Base-by-base conservation (phyloP, 2,329 filamentous ascomycete species). In the Colletotrichum chrysophilum region DNA sequence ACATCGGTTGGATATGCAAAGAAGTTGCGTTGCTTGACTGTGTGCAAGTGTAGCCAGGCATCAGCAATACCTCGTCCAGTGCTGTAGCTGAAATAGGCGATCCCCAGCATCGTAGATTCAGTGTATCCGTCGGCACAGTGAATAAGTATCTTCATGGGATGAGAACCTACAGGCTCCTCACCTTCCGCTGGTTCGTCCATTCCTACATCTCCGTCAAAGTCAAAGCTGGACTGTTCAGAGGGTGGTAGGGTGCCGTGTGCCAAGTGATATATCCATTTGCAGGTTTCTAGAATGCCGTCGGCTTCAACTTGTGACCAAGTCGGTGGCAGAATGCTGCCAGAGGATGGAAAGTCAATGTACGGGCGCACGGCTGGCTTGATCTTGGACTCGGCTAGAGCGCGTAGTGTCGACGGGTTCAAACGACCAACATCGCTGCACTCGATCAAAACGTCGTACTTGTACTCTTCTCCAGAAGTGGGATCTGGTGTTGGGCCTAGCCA, bases 101-200 rank as follows among this genome's bases (percentile, higher is more conserved):
- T 91, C 3, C 92, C 95, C 21, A 99, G 89, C 84, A 99, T 90
- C 3, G 96, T 96, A 2, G 94, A 96, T 84, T 99, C 97, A 0
- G 97, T 99, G 81, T 99, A 99, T 21, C 97, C 97, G 83, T 99
- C 97, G 3, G 94, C 93, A 83, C 97, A 98, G 84, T 98, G 96
- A 55, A 99, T 94, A 36, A 98, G 90, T 38, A 98, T 92, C 81
- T 93, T 96, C 77, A 92, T 88, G 71, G 92, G 88, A 38, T 85
- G 84, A 28, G 70, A 43, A 68, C 80, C 68, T 75, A 72, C 61
- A 26, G 56, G 38, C 13, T 56, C 56, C 26, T 73, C 26, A 64
- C n/a, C 32, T 21, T 52, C 43, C 7, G 18, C 26, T n/a, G 81
- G 78, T 70, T 79, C 66, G 2, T 83, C 80, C 88, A 93, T 91